Base-by-base conservation (phyloP, 2,329 filamentous ascomycete genomes). In the Trichoderma afroharzianum region DNA sequence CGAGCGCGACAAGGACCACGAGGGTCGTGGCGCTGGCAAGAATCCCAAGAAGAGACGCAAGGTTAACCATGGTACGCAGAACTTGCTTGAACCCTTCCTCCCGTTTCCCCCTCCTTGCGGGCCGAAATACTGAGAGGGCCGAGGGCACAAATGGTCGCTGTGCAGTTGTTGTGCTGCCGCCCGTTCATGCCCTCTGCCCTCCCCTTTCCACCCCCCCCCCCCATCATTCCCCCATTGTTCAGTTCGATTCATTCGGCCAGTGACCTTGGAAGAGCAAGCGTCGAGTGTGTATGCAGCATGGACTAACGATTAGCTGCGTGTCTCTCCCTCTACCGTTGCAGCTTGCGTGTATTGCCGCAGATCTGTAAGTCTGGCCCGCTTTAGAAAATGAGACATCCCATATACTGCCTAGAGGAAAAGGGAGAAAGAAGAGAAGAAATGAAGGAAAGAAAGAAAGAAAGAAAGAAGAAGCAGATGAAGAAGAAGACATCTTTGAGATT, bases 281-380 rank as follows among this genome's bases (percentile, higher is more conserved):
- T 69, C 39, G 66, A 68, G 30, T 61, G 66, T 72, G 43, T 64
- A 64, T 64, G 55, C 47, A 71, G 50, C 55, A 67, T 71, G 26
- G 75, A 79, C 78, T 81, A 75, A 80, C 81, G 80, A 85, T 36
- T 74, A 72, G 73, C 63, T 72, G 72, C 64, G 73, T 71, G 72
- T 62, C 68, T 68, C 66, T 43, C 39, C 47, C 62, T 71, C 71
- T 59, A 69, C 69, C 61, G 33, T 30, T 71, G 58, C 63, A 95
- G 93, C 93, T 80, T 95, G 93, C 85, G 92, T 95, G 80, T 95
- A 95, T 84, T 95, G 93, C 84, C 91, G 93, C 82, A 90, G 93
- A 89, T 95, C 93, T 88, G 92, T 94, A 90, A 93, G 92, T 91
- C 77, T 79, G 81, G 74, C 73, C 75, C 73, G 43, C 71, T 43